Percentiles rank a stretch among this genome's conserved stretches.
These are phyloP conservation scores for Basidiobolus heterosporus DNA, from an alignment of 371 early-diverging fungal species.

Conservation along the genomic window DNA sequence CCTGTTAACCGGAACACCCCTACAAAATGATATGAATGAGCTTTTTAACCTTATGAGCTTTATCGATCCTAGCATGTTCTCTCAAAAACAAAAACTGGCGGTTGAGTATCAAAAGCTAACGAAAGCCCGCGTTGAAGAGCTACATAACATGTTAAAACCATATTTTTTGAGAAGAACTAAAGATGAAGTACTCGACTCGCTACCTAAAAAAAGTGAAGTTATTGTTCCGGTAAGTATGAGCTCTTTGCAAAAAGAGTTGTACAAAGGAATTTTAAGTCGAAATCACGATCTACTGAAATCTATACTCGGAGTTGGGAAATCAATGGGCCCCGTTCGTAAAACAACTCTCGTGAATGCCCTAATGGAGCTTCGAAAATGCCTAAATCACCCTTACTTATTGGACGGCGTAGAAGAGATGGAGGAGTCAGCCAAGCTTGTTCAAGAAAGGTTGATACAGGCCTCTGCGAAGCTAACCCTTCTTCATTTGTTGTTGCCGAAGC, in stretches of 20 bases:
- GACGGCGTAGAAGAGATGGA: slow-evolving; percentile 69
- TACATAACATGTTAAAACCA: slow-evolving; percentile 4
- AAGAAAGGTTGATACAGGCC: slow-evolving; percentile 56
- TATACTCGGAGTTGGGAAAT: slow-evolving; percentile 45
- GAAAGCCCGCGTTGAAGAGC: slow-evolving; percentile 2
- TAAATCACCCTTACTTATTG: slow-evolving; percentile 72
- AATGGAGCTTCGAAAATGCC: slow-evolving; percentile 76
- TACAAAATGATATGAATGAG: slow-evolving; percentile 95
- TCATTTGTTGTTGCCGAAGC: slow-evolving; percentile 68
- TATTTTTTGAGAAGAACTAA: slow-evolving; percentile 81
- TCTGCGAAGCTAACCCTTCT: slow-evolving; percentile 80
- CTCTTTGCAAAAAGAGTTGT: slow-evolving; percentile 92
- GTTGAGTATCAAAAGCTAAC: slow-evolving; percentile 3
- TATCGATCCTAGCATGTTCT: not conserved
- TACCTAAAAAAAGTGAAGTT: slow-evolving; percentile 66
- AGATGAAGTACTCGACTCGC: slow-evolving; percentile 47
- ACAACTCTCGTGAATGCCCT: slow-evolving; percentile 9
- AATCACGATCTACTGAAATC: slow-evolving; percentile 77
- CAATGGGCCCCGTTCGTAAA: too few species aligned
- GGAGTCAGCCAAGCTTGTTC: slow-evolving; percentile 19
- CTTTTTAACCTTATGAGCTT: slow-evolving; percentile 98
- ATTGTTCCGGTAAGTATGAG: slow-evolving; percentile 92
- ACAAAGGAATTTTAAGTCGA: slow-evolving; percentile 89
- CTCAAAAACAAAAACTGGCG: slow-evolving; percentile 1
- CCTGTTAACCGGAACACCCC: slow-evolving; percentile 74